phyloP scores from a whole-genome alignment of 331 rosid genomes.

The Stylosanthes scabra region DNA sequence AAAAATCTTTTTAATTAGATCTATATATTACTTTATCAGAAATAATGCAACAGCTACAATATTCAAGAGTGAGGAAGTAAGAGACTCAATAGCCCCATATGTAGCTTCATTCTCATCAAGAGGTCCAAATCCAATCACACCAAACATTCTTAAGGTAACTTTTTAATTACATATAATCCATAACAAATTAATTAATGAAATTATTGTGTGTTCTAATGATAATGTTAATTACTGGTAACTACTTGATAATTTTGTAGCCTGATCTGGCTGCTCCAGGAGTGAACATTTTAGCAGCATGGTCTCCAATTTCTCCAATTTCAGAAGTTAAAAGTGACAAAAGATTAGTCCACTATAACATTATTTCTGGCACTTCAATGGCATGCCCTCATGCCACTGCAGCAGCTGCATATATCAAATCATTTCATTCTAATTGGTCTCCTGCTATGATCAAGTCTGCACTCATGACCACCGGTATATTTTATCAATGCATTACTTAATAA shows the following conservation, averaged over 20 bases:
- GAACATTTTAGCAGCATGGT: slow-evolving; percentile 42
- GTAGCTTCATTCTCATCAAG: slow-evolving; percentile 44
- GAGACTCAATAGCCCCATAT: slow-evolving; percentile 33
- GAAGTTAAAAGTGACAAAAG: slow-evolving; percentile 18
- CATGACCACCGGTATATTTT: slow-evolving; percentile 34
- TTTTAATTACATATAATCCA: background rate
- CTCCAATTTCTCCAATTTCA: background rate
- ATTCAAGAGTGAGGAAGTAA: slow-evolving; percentile 30
- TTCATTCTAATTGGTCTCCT: slow-evolving; percentile 41
- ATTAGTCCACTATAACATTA: background rate
- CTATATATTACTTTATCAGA: background rate
- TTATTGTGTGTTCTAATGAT: too few species aligned
- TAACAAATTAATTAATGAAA: background rate
- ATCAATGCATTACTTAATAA: too few species aligned
- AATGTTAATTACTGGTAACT: background rate
- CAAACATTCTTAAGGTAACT: slow-evolving; percentile 47
- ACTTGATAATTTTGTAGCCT: slow-evolving; percentile 32
- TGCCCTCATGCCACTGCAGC: slow-evolving; percentile 32
- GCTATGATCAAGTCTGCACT: slow-evolving; percentile 34
- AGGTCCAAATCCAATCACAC: slow-evolving; percentile 48
- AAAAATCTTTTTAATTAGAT: too few species aligned
- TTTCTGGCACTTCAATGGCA: slow-evolving; percentile 38
- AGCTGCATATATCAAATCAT: slow-evolving; percentile 47
- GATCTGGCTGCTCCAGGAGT: slow-evolving; percentile 48
- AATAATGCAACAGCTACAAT: slow-evolving; percentile 45